Base-by-base conservation (phyloP, 2,329 filamentous ascomycete species). In the Cercospora sesami region DNA sequence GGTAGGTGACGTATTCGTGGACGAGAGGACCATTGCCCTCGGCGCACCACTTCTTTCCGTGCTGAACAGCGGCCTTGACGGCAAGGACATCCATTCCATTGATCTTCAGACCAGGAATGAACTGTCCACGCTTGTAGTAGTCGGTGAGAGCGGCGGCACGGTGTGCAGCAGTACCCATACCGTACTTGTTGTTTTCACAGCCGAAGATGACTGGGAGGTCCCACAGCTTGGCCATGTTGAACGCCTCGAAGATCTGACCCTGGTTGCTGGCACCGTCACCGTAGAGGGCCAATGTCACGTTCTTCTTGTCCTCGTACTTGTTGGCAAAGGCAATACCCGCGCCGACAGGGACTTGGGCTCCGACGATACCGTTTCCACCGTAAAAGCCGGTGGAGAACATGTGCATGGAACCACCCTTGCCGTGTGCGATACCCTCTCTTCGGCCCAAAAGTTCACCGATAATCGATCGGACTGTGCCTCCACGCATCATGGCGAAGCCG, bases 191-290 rank as follows among this genome's bases (percentile, higher is more conserved):
- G 89, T 99, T 99, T 87, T 99, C 95, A 83, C 95, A 99, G 75
- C 93, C 94, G 80, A 99, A 99, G 75, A 99, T 91, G 75, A 94
- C 89, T 65, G 95, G 95, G 59, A 99, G 86, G 77, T 95, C 94
- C 95, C 95, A 99, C 74, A 99, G 90, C 88, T 98, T 98, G 72
- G 95, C 95, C 95, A 99, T 99, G 90, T 99, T 99, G 89, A 96
- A 99, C 71, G 95, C 94, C 87, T 99, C 95, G 78, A 99, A 99
- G 76, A 99, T 95, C 84, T 99, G 95, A 73, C 95, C 95, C 86
- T 99, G 95, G 87, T 99, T 99, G 86, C 91, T 92, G 74, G 95
- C 95, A 86, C 95, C 95, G 78, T 99, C 95, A 86, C 95, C 95
- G 83, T 99, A 99, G 68, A 99, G 88, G 73, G 94, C 89, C 75